Evolutionary conservation across 768 basidiomycete genomes (phyloP), one percentile per base, ranked within the genome.

Genomic region (Tylopilus rubrobrunneus): DNA sequence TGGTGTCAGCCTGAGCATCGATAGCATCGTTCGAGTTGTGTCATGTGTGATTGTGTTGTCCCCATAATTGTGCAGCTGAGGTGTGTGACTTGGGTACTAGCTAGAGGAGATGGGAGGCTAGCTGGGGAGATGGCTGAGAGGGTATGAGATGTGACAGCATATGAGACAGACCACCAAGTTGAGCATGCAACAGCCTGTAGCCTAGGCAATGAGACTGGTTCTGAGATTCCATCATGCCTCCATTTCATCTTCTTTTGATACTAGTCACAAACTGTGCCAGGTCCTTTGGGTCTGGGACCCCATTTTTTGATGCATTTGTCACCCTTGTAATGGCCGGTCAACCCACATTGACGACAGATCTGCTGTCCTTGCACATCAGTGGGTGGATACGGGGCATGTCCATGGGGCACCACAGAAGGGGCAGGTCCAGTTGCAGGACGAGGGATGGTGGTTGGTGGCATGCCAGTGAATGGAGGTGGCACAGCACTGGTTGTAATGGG

Each of bases 241-340:
- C 89, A 81, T 70, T 90, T 90, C 87, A 89, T 89, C 69, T 90
- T 89, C 69, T 91, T 91, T 48, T 89, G 80, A 69, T 89, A 89
- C 80, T 87, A 73, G 74, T 91, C 89, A 63, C 88, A 91, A 0
- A 90, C 88, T 0, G 89, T 91, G 21, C 88, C 89, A 47, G 89
- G 89, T 0, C 89, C 89, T 70, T 85, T 79, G 45, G 89, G 89
- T 5, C 89, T 89, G 23, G 89, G 88, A 1, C 89, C 89, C 89
- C 89, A 91, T 68, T 91, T 91, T 63, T 91, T 89, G 48, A 91
- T 87, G 65, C 89, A 91, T 60, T 89, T 89, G 9, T 85, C 86
- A 21, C 91, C 88, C 72, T 89, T 89, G 72, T 90, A 91, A 1
- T 87, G 74, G 0, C 89, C 89, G 0, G 82, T 74, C 41, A 84